Percentiles rank a stretch among this genome's conserved stretches.
Conservation (phyloP, 176 grass and related monocot genomes). For the Bothriochloa decipiens region DNA sequence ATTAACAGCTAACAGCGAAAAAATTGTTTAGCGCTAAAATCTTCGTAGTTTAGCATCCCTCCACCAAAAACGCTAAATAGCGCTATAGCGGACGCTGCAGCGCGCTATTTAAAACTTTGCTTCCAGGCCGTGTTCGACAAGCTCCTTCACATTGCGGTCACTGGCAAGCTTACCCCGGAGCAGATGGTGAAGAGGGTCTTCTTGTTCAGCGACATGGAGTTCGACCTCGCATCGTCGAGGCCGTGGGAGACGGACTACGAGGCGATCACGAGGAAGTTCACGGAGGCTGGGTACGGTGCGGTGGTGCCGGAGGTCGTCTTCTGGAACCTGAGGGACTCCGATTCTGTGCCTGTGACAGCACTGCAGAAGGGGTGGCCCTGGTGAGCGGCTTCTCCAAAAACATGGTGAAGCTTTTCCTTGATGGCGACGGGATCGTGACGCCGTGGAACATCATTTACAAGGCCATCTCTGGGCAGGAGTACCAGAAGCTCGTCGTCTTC, state of each 20-base stretch:
- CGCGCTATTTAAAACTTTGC: too few species aligned
- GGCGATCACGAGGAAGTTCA: slow-evolving; percentile 66
- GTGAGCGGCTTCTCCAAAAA: slow-evolving; percentile 91
- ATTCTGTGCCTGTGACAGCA: slow-evolving; percentile 49
- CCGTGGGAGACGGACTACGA: slow-evolving; percentile 81
- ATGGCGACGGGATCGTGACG: slow-evolving; percentile 39
- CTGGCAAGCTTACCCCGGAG: slow-evolving; percentile 44
- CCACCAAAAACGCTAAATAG: too few species aligned
- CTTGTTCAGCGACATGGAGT: slow-evolving; percentile 92
- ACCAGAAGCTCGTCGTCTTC: slow-evolving; percentile 55
- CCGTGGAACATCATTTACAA: slow-evolving; percentile 58
- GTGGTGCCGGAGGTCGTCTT: slow-evolving; percentile 74
- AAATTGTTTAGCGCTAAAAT: too few species aligned
- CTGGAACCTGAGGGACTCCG: slow-evolving; percentile 74
- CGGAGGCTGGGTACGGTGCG: slow-evolving; percentile 55
- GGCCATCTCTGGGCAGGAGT: slow-evolving; percentile 55
- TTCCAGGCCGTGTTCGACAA: slow-evolving; percentile 73
- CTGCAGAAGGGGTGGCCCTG: slow-evolving; percentile 63
- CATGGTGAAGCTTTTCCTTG: slow-evolving; percentile 68
- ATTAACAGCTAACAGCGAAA: too few species aligned
- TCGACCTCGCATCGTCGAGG: slow-evolving; percentile 59
- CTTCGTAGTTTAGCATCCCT: too few species aligned
- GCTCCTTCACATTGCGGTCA: background rate
- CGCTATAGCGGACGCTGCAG: too few species aligned
- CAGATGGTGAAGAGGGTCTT: slow-evolving; percentile 68